Conservation (phyloP, 192 early-diverging fungal species). For the Mortierella antarctica region DNA sequence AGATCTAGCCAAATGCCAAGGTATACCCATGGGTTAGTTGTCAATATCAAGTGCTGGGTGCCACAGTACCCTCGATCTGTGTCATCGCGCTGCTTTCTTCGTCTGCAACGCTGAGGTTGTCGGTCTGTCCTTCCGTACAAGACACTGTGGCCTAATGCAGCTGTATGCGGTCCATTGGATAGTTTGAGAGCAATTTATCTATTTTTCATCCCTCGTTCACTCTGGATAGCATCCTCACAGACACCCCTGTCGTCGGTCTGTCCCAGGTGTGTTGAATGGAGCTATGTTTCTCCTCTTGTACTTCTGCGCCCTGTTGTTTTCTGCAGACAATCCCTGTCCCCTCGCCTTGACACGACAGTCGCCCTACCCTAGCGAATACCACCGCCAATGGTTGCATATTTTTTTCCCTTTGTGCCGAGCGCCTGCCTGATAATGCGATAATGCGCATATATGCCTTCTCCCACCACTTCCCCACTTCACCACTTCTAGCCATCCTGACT, state of each 20-base stretch:
- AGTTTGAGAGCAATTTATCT: conserved; percentile 42
- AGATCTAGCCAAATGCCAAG: conserved; percentile 8
- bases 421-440: too few species aligned
- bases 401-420: background rate
- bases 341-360: too few species aligned
- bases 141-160: background rate
- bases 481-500: too few species aligned
- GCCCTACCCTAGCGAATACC: background rate
- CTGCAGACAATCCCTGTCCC: too few species aligned
- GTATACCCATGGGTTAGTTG: background rate
- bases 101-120: too few species aligned
- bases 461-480: too few species aligned
- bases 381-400: background rate
- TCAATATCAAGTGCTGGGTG: background rate
- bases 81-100: too few species aligned
- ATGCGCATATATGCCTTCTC: too few species aligned
- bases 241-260: background rate
- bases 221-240: background rate
- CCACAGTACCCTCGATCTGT: too few species aligned
- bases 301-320: too few species aligned
- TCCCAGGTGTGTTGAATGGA: background rate
- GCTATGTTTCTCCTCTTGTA: too few species aligned
- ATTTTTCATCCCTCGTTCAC: conserved; percentile 9
- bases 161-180: background rate
- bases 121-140: too few species aligned